phyloP scores from a whole-genome alignment of 768 basidiomycete genomes.

The Kwoniella shandongensis region DNA sequence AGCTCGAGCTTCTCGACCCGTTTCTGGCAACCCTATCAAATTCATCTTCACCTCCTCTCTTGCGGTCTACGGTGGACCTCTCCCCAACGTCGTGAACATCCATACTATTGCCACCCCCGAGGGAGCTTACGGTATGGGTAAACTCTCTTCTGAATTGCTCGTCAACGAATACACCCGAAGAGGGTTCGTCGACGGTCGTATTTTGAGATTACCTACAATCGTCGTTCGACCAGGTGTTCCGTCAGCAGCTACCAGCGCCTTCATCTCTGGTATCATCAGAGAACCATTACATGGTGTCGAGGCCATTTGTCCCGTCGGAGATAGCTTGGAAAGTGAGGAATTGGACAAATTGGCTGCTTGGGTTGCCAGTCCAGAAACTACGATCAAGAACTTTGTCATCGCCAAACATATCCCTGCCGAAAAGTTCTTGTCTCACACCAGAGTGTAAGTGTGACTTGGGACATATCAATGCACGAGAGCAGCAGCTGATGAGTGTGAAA shows the following conservation, averaged over 20 bases:
- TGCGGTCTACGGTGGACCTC: constrained; percentile 64
- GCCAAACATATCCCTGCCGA: constrained; percentile 50
- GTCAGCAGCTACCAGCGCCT: constrained; percentile 61
- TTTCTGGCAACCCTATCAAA: constrained; percentile 54
- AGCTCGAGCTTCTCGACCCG: constrained; percentile 31
- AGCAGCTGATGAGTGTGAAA: background rate
- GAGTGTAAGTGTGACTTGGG: constrained; percentile 20
- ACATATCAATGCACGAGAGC: background rate
- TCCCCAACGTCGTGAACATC: constrained; percentile 56
- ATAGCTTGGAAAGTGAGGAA: constrained; percentile 42
- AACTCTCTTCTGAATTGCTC: constrained; percentile 61
- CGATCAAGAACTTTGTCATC: constrained; percentile 52
- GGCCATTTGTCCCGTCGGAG: constrained; percentile 60
- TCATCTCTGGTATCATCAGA: constrained; percentile 64
- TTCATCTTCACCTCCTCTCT: constrained; percentile 65
- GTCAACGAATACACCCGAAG: constrained; percentile 65
- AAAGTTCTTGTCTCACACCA: constrained; percentile 47
- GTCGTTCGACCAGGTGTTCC: constrained; percentile 63
- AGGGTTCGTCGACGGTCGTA: constrained; percentile 63
- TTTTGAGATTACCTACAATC: constrained; percentile 64
- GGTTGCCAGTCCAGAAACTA: constrained; percentile 49
- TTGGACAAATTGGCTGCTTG: constrained; percentile 45
- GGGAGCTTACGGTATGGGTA: constrained; percentile 63
- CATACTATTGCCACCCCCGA: constrained; percentile 62
- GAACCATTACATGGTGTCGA: constrained; percentile 62